Conservation (phyloP, 257 asterid species). For the Schizonepeta tenuifolia region DNA sequence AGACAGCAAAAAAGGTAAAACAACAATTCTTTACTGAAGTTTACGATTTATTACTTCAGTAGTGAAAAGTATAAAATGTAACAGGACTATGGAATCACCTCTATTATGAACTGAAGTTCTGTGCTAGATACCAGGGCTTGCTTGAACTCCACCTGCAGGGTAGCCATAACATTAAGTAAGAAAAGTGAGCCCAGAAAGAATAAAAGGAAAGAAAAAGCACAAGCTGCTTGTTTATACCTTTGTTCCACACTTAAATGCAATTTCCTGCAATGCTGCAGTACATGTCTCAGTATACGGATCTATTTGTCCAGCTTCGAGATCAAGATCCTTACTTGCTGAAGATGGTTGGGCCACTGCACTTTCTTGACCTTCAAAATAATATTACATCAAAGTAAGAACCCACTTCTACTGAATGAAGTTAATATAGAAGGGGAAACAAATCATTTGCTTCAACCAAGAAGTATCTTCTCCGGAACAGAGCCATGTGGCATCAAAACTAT, state of each 20-base stretch:
- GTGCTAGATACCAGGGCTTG: constrained; percentile 52
- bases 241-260: constrained; percentile 85
- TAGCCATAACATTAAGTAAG: constrained; percentile 38
- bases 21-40: constrained; percentile 18
- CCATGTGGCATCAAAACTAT: constrained; percentile 14
- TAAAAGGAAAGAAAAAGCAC: constrained; percentile 3
- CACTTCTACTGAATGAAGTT: constrained; percentile 25
- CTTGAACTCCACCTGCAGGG: constrained; percentile 84
- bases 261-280: constrained; percentile 73
- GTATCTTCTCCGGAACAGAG: constrained; percentile 1
- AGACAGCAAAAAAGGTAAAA: constrained; percentile 4
- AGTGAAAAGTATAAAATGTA: neutral
- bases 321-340: constrained; percentile 60
- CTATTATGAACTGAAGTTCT: constrained; percentile 67
- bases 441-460: constrained; percentile 19
- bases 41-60: constrained; percentile 23
- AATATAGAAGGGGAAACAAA: constrained; percentile 14
- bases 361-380: constrained; percentile 60
- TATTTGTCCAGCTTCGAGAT: constrained; percentile 78
- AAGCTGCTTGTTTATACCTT: constrained; percentile 57
- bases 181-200: constrained; percentile 6
- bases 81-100: constrained; percentile 54
- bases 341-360: constrained; percentile 58
- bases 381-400: constrained; percentile 26
- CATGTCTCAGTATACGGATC: constrained; percentile 69